phyloP scores from a whole-genome alignment of 2,329 filamentous ascomycete species.

The Botrytis cinerea region DNA sequence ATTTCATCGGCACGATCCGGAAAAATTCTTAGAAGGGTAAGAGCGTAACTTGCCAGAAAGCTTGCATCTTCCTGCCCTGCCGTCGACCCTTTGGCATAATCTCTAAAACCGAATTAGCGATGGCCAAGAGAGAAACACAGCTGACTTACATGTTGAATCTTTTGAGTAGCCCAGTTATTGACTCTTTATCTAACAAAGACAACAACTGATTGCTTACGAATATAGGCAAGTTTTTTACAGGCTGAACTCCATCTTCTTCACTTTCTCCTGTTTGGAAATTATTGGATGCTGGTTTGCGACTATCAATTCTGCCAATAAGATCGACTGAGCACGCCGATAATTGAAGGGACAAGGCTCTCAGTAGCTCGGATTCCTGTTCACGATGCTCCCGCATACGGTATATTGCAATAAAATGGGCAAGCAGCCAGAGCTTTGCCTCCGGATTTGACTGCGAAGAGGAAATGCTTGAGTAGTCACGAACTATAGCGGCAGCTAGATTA shows the following conservation, averaged over 20 bases:
- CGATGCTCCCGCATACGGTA: slow-evolving; percentile 46
- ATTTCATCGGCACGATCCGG: slow-evolving; percentile 82
- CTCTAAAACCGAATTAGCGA: slow-evolving; percentile 28
- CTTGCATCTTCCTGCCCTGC: slow-evolving; percentile 57
- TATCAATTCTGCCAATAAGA: slow-evolving; percentile 51
- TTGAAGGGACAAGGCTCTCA: slow-evolving; percentile 56
- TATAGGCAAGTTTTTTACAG: slow-evolving; percentile 43
- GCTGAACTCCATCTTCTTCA: not conserved
- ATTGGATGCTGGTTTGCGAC: slow-evolving; percentile 45
- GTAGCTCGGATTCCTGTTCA: slow-evolving; percentile 46
- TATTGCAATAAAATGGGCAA: slow-evolving; percentile 67
- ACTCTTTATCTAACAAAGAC: slow-evolving; percentile 73
- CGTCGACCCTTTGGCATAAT: slow-evolving; percentile 36
- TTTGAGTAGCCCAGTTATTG: slow-evolving; percentile 57
- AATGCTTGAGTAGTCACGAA: slow-evolving; percentile 33
- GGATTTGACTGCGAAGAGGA: slow-evolving; percentile 30
- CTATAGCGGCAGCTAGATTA: slow-evolving; percentile 37
- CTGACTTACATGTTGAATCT: slow-evolving; percentile 35
- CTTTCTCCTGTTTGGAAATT: not conserved
- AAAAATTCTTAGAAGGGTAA: slow-evolving; percentile 84
- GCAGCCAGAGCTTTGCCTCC: slow-evolving; percentile 58
- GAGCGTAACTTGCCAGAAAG: slow-evolving; percentile 79
- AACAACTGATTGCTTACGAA: slow-evolving; percentile 68
- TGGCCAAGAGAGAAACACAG: too few relatives aligned
- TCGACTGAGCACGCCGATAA: slow-evolving; percentile 54